Percentiles rank a stretch among this genome's conserved stretches.
Conservation (phyloP, 345 rosid genomes). For the Noccaea caerulescens region DNA sequence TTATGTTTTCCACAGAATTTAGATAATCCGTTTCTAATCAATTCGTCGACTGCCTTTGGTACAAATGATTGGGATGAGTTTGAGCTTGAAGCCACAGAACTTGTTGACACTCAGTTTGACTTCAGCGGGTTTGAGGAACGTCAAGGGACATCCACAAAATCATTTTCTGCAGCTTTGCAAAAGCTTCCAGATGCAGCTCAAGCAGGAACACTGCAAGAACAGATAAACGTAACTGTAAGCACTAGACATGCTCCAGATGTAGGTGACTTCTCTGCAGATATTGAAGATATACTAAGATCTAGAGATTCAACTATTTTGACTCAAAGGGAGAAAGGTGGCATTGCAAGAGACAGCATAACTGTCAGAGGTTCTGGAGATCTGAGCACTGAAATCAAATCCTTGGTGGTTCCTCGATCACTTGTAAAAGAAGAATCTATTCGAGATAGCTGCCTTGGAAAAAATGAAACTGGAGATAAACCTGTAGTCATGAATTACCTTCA, state of each 20-base stretch:
- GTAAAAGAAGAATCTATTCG: slow-evolving; percentile 37
- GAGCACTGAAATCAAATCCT: slow-evolving; percentile 31
- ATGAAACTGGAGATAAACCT: slow-evolving; percentile 45
- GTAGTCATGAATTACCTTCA: slow-evolving; percentile 46
- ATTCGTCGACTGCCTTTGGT: slow-evolving; percentile 87
- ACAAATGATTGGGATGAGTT: slow-evolving; percentile 88
- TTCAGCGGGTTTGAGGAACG: slow-evolving; percentile 44
- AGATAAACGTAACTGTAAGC: slow-evolving; percentile 29
- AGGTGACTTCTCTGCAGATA: slow-evolving; percentile 39
- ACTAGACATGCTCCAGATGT: slow-evolving; percentile 40
- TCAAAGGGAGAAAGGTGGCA: slow-evolving; percentile 45
- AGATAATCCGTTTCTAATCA: slow-evolving; percentile 66
- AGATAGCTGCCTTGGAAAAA: slow-evolving; percentile 44
- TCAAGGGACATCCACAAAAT: slow-evolving; percentile 27
- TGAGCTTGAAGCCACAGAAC: slow-evolving; percentile 63
- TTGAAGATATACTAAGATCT: slow-evolving; percentile 34
- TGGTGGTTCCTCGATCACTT: slow-evolving; percentile 36
- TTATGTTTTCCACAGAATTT: slow-evolving; percentile 41
- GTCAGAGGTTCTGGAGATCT: slow-evolving; percentile 44
- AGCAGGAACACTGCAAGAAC: slow-evolving; percentile 40
- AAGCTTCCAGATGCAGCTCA: slow-evolving; percentile 43
- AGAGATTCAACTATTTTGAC: slow-evolving; percentile 34
- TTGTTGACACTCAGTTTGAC: slow-evolving; percentile 45
- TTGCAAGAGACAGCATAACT: slow-evolving; percentile 48
- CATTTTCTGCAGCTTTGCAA: slow-evolving; percentile 29